Evolutionary conservation across 805 yeast species (phyloP), one percentile per base, ranked within the genome.

Genomic region (Metschnikowia colocasiae): DNA sequence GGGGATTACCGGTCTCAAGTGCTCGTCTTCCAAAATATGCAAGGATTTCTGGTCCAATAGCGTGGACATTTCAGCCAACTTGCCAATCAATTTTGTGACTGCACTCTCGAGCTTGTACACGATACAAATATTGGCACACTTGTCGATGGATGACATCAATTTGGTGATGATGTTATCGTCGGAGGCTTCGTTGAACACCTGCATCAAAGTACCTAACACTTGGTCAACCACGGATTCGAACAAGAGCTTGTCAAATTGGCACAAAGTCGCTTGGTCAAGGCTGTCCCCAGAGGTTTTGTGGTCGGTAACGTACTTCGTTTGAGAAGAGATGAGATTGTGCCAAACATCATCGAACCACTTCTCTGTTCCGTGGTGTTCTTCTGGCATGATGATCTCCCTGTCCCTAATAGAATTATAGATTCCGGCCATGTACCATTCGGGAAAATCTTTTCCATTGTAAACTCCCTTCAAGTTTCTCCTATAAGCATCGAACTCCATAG

Each of bases 301-400:
- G 12, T 55, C 53, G 6, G 52, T 49, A 3, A 54, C 58, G 40
- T 51, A 53, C 22, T 54, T 54, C 3, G 58, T 52, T 31, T 74
- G 79, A 23, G 78, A 75, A 1, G 79, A 74, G 36, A 87, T 78
- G 50, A 86, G 63, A 49, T 84, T 82, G 55, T 83, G 83, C 95
- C 95, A 87, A 26, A 71, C 74, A 59, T 87, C 92, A 60, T 91
- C 97, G 65, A 91, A 92, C 83, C 96, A 85, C 61, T 86, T 89
- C 18, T 89, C 87, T 9, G 90, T 87, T 13, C 92, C 94, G 61
- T 89, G 95, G 57, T 92, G 97, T 59, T 94, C 99, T 59, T 94
- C 98, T 0, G 99, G 98, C 91, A 95, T 87, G 41, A 94, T 88
- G 53, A 94, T 94, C 65, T 94, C 99, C 44, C 85, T 79, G 47